Conservation (phyloP, 2,329 filamentous ascomycete species). For the Colletotrichum scovillei region DNA sequence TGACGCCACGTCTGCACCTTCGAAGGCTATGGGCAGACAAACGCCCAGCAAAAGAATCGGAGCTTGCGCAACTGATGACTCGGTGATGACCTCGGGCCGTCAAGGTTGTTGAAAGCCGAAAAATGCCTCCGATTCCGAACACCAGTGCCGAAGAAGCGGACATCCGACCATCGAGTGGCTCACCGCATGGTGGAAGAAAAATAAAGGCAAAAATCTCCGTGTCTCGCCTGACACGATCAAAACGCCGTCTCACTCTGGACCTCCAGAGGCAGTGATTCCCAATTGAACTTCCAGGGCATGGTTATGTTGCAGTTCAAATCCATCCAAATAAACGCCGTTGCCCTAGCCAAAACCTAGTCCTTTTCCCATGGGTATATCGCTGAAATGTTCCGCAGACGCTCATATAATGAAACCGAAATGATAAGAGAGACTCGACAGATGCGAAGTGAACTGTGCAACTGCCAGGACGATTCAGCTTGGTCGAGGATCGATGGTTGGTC, state of each 20-base stretch:
- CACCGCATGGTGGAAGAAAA: neutral
- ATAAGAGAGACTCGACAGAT: neutral
- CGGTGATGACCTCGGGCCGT: neutral
- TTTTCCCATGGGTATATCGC: constrained; percentile 25
- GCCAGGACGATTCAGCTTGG: neutral
- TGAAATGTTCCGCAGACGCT: neutral
- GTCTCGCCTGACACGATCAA: neutral
- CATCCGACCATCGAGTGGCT: neutral
- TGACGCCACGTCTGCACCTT: constrained; percentile 1
- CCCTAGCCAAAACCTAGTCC: neutral
- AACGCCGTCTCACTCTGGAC: neutral
- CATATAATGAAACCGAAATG: neutral
- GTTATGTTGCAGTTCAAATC: neutral
- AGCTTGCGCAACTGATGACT: neutral
- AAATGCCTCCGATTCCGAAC: neutral
- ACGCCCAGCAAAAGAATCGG: neutral
- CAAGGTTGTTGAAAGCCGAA: neutral
- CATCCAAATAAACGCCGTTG: constrained; percentile 21
- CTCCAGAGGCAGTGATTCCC: neutral
- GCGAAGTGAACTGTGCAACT: neutral
- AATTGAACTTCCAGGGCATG: neutral
- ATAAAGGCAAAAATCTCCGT: neutral
- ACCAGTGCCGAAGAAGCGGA: too few relatives aligned
- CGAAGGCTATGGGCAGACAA: neutral
- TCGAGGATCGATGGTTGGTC: neutral